Evolutionary conservation across 148 eudicot genomes (phyloP), one percentile per base, ranked within the genome.

Genomic region (Silene uniflora): DNA sequence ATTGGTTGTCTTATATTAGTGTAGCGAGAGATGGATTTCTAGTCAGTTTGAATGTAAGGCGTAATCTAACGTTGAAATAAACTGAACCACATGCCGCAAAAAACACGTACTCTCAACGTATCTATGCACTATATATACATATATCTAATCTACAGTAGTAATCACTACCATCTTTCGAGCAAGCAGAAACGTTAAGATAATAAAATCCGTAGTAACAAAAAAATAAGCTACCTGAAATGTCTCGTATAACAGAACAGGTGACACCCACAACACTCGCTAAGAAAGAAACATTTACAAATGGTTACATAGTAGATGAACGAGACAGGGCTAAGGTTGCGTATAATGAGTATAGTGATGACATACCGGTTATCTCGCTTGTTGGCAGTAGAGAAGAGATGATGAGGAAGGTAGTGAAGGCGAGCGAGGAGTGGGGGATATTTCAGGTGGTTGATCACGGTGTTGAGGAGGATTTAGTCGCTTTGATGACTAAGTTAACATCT

Each of bases 381-480:
- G 96, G 93, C 21, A 77, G 72, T 67, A 81, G 96, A 71, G 44
- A 69, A 9, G 88, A 79, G 74, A 85, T 87, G 0, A 62, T 87
- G 35, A 27, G 73, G 78, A 79, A 81, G 55, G 83, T 91, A 0
- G 91, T 84, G 19, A 83, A 81, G 25, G 97, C 97, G 6, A 86
- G 89, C 13, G 90, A 91, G 54, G 91, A 85, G 10, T 91, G 97
- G 97, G 97, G 97, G 44, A 73, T 91, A 2, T 89, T 91, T 47
- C 97, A 91, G 68, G 83, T 91, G 65, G 86, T 89, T 13, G 90
- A 91, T 75, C 97, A 89, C 71, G 91, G 91, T 5, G 74, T 91
- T 5, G 88, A 86, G 19, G 19, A 62, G 1, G 70, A 67, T 0
- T 81, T 91, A 11, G 56, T 91, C 10, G 12, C 81, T 1, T 81